Percentiles rank a stretch among this genome's conserved stretches.
phyloP scores from a whole-genome alignment of 257 asterid species.

The Solanum arcanum region DNA sequence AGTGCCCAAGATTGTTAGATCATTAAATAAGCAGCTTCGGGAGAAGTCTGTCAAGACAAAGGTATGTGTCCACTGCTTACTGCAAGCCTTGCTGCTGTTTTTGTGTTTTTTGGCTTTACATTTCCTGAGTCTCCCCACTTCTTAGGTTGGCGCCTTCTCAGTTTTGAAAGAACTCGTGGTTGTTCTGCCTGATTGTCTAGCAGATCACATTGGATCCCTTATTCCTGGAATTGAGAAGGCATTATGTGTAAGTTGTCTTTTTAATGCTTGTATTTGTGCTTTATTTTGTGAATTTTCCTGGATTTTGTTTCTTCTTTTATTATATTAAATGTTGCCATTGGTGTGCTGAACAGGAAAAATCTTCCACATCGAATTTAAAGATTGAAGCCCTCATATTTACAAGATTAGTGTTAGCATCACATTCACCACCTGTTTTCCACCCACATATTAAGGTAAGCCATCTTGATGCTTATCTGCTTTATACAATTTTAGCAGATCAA shows the following conservation, averaged over 20 bases:
- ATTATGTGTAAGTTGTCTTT: slow-evolving; percentile 54
- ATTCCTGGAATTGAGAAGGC: slow-evolving; percentile 97
- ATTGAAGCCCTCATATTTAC: slow-evolving; percentile 96
- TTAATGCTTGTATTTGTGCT: neutral
- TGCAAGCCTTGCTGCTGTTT: neutral
- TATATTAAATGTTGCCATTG: neutral
- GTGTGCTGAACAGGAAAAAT: slow-evolving; percentile 61
- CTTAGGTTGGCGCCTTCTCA: slow-evolving; percentile 95
- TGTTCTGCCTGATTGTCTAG: slow-evolving; percentile 97
- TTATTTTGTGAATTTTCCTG: neutral
- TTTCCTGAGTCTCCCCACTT: slow-evolving; percentile 3
- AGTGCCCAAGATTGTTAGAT: slow-evolving; percentile 91
- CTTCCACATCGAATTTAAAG: slow-evolving; percentile 94
- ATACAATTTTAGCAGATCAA: neutral
- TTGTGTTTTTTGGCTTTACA: neutral
- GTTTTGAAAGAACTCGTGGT: slow-evolving; percentile 86
- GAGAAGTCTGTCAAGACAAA: slow-evolving; percentile 94
- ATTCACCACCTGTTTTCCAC: slow-evolving; percentile 82
- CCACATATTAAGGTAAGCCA: slow-evolving; percentile 80
- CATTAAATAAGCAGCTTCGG: slow-evolving; percentile 83
- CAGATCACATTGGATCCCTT: slow-evolving; percentile 94
- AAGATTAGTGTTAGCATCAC: slow-evolving; percentile 89
- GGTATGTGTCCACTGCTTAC: slow-evolving; percentile 27
- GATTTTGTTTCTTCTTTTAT: neutral
- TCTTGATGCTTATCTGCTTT: neutral